A percentile compares a stretch with the other conserved stretches of the same genome.
phyloP scores from a whole-genome alignment of 306 rosid genomes.

The Trifolium dubium region DNA sequence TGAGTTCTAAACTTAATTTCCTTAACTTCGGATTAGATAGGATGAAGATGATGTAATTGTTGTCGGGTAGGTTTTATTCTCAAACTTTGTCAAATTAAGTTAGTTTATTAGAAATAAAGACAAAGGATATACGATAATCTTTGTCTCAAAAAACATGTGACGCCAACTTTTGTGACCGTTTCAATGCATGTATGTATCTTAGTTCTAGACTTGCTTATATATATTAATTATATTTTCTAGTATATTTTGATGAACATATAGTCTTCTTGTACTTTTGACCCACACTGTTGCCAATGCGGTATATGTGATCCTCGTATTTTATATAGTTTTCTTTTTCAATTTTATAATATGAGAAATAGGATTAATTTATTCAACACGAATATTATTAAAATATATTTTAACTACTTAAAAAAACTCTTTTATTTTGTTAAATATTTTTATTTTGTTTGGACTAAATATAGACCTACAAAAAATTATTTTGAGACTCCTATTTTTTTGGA shows the following conservation, averaged over 20 bases:
- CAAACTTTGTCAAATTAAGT: constrained; percentile 38
- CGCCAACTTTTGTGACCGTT: constrained; percentile 15
- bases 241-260: constrained; percentile 42
- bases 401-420: too few relatives aligned
- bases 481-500: too few relatives aligned
- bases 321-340: background rate
- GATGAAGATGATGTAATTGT: constrained; percentile 37
- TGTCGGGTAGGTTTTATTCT: constrained; percentile 44
- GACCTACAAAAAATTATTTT: too few relatives aligned
- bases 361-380: too few relatives aligned
- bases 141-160: constrained; percentile 34
- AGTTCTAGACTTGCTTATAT: constrained; percentile 8
- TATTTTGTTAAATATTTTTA: too few relatives aligned
- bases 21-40: constrained; percentile 27
- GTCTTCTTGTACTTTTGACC: constrained; percentile 50
- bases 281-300: constrained; percentile 35
- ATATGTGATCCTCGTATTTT: background rate
- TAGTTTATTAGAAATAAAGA: constrained; percentile 32
- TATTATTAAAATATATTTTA: too few relatives aligned
- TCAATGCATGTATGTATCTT: constrained; percentile 46
- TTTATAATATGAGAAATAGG: too few relatives aligned
- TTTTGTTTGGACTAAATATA: too few relatives aligned
- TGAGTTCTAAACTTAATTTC: constrained; percentile 10
- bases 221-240: background rate
- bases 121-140: constrained; percentile 22